phyloP scores from a whole-genome alignment of 257 asterid species.

The Apocynum venetum region DNA sequence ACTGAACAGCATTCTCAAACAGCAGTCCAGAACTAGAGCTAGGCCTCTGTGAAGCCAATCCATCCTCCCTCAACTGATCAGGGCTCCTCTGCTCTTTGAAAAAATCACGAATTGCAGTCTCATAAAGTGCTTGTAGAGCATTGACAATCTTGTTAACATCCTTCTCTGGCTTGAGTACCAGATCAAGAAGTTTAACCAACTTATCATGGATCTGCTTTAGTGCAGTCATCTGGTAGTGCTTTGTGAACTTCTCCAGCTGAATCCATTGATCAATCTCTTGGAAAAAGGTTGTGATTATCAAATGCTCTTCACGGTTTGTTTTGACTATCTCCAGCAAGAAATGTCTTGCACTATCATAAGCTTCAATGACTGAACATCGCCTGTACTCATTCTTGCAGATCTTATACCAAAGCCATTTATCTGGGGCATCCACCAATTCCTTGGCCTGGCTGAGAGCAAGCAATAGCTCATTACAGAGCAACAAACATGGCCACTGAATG shows the following conservation, averaged over 20 bases:
- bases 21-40: conserved; percentile 62
- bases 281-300: conserved; percentile 71
- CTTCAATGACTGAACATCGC: conserved; percentile 92
- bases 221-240: conserved; percentile 60
- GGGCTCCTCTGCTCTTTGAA: conserved; percentile 62
- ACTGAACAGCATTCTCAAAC: conserved; percentile 71
- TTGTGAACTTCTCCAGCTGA: conserved; percentile 79
- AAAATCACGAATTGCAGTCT: conserved; percentile 87
- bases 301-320: conserved; percentile 73
- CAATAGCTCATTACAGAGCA: conserved; percentile 84
- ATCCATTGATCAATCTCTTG: conserved; percentile 83
- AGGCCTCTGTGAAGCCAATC: conserved; percentile 69
- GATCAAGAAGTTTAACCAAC: conserved; percentile 68
- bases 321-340: conserved; percentile 72
- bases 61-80: conserved; percentile 85
- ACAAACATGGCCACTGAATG: conserved; percentile 98
- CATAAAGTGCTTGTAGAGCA: conserved; percentile 95
- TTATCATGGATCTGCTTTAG: conserved; percentile 67
- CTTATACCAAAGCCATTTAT: conserved; percentile 92
- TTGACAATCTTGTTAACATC: conserved; percentile 73
- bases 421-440: conserved; percentile 98
- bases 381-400: conserved; percentile 83
- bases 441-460: conserved; percentile 95
- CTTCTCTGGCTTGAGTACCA: conserved; percentile 58
- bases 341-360: conserved; percentile 71